These are phyloP conservation scores for Colletotrichum spinosum DNA, from an alignment of 2,329 filamentous ascomycete genomes.

Conservation along the genomic window DNA sequence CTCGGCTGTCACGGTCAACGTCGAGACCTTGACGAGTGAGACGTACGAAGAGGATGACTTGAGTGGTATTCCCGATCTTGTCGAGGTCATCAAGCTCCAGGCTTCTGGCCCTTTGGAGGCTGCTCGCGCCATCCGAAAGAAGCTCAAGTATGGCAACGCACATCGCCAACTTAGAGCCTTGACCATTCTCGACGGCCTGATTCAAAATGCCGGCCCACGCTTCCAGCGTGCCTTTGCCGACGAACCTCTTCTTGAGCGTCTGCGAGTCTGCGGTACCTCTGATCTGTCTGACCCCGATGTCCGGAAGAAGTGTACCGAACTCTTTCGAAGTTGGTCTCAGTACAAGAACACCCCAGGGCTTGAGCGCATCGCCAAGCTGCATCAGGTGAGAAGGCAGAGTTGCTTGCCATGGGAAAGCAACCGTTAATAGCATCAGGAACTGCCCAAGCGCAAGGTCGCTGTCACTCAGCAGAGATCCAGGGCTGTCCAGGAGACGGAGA, in stretches of 20 bases:
- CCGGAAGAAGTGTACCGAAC: constrained; percentile 85
- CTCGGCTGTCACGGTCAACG: constrained; percentile 90
- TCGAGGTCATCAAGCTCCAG: constrained; percentile 94
- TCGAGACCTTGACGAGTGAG: constrained; percentile 92
- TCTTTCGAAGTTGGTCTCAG: constrained; percentile 90
- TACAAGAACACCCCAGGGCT: constrained; percentile 87
- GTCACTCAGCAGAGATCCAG: constrained; percentile 83
- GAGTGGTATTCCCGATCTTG: constrained; percentile 90
- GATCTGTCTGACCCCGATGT: constrained; percentile 87
- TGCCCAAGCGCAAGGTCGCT: constrained; percentile 75
- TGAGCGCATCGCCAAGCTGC: constrained; percentile 81
- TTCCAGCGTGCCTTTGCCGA: constrained; percentile 92
- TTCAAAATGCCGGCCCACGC: constrained; percentile 90
- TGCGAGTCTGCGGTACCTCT: constrained; percentile 88
- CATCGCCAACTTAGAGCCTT: constrained; percentile 92
- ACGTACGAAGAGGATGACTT: constrained; percentile 91
- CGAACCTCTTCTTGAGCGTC: constrained; percentile 89
- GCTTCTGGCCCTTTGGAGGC: constrained; percentile 88
- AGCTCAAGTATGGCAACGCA: constrained; percentile 97
- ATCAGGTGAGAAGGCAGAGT: constrained; percentile 61
- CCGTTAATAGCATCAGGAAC: constrained; percentile 57
- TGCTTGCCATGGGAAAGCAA: background rate
- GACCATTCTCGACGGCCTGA: constrained; percentile 89
- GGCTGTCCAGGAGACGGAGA: constrained; percentile 83
- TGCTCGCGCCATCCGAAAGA: constrained; percentile 92